Conservation (phyloP, 148 eudicot species). For the Rhododendron henanense region DNA sequence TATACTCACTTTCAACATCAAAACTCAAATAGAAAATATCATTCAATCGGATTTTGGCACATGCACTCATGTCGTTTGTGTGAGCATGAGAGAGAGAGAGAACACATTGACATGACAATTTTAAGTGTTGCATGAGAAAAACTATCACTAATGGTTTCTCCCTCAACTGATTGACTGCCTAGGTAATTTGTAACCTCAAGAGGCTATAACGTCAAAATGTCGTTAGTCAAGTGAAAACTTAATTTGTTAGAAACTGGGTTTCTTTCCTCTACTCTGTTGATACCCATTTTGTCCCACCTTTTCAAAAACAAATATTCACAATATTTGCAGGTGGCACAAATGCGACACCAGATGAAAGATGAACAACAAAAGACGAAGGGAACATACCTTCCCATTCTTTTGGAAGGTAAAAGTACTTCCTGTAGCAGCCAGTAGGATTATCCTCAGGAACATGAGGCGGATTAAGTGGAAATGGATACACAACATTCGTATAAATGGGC, state of each 20-base stretch:
- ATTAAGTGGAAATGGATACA: slow-evolving; percentile 77
- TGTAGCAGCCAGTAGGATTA: slow-evolving; percentile 94
- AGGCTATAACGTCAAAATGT: not conserved
- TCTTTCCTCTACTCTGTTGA: not conserved
- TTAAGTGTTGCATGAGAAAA: not conserved
- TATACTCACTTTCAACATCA: not conserved
- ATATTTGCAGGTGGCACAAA: not conserved
- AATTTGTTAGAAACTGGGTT: not conserved
- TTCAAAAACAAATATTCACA: not conserved
- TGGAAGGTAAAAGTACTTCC: slow-evolving; percentile 70
- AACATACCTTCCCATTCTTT: slow-evolving; percentile 82
- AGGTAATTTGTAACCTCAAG: not conserved
- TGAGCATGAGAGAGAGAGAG: not conserved
- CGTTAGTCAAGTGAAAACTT: not conserved
- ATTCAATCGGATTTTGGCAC: not conserved
- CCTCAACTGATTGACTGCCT: not conserved
- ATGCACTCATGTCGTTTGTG: not conserved
- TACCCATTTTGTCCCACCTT: not conserved
- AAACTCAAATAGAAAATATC: not conserved
- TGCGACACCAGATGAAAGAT: not conserved
- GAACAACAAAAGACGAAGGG: not conserved
- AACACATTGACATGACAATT: not conserved
- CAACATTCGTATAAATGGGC: slow-evolving; percentile 82
- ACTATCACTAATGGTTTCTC: not conserved
- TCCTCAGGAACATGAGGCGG: slow-evolving; percentile 91